Evolutionary conservation across 2,329 filamentous ascomycete genomes (phyloP), one percentile per base, ranked within the genome.

Genomic region (Aureobasidium zeae): DNA sequence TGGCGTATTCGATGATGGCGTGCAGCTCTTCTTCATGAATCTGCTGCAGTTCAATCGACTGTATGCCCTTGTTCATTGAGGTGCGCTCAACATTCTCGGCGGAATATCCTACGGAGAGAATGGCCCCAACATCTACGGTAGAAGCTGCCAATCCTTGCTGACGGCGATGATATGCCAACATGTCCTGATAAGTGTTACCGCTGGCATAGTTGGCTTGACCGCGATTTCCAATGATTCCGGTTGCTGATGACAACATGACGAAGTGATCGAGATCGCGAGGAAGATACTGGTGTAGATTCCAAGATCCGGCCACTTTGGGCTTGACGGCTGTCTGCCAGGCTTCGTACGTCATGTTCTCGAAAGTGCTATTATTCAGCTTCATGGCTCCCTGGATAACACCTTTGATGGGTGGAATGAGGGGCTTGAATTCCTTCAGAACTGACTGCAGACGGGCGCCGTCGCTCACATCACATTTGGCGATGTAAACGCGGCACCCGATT

Each of bases 241-340:
- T 20, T 6, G 37, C 13, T 4, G 47, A 49, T 7, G 47, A 51
- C 3, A 56, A 39, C 1, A 51, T 13, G 35, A 56, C 25, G 45
- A 60, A 61, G 41, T 60, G 61, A 39, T 61, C 58, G 3, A 31
- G 15, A n/a, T 31, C 5, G 2, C 33, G 3, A 11, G 20, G 22
- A 5, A 46, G 31, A 1, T 45, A 26, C 7, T 49, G 35, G 44
- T 54, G 54, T 8, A 61, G 47, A 33, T 60, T 56, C 50, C 52
- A 53, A 12, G 55, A 52, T 7, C 55, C 57, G 9, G 48, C 12
- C 4, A 60, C 51, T 35, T 61, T 62, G 11, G 57, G 52, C 1
- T 9, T 11, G 5, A 51, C 34, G 12, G 46, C 36, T 4, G 13
- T 30, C 5, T 43, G 28, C 28, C 42, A 57, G 6, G 57, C 35